Evolutionary conservation across 192 early-diverging fungal species (phyloP), one percentile per base, ranked within the genome.

Genomic region (Linnemannia exigua): DNA sequence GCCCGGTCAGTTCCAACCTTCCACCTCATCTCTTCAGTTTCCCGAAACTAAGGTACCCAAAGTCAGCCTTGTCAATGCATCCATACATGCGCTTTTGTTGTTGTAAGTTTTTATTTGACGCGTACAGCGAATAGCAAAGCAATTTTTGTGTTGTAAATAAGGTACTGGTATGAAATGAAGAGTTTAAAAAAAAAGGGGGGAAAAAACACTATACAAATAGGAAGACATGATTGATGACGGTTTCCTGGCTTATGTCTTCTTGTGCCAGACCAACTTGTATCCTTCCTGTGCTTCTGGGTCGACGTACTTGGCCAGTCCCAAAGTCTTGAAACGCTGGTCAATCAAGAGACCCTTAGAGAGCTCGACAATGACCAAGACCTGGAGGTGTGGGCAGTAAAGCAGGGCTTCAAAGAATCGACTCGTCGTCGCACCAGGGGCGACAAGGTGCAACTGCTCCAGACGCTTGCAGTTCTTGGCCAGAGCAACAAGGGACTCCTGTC

Each of bases 181-280:
- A 28, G 46, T 58, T 33, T 37, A 20, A 54, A 68, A 41, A n/a
- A 51, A 68, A 51, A 36, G 19, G 58, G 54, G 15, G 38, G n/a
- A 70, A 47, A 48, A 51, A 70, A n/a, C 6, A 33, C 16, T 70
- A 51, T 25, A 70, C 31, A 69, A 78, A 36, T 36, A 51, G 22
- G 77, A 47, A 71, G 28, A 14, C 50, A 61, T 16, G 12, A n/a
- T 14, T 7, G 58, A 31, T 11, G 6, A n/a, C 5, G 16, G 36
- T 19, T 71, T 67, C 25, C 11, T 35, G 33, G n/a, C 31, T 75
- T 54, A 75, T 35, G 80, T 81, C 33, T 85, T 85, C 83, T 85
- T 85, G 70, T 85, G 83, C 83, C 83, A 85, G 17, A 85, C 83
- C 7, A 85, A 54, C 63, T 85, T 85, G 76, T 85, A 85, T 36